phyloP scores from a whole-genome alignment of 768 basidiomycete genomes.

The Auriculariales sp. region DNA sequence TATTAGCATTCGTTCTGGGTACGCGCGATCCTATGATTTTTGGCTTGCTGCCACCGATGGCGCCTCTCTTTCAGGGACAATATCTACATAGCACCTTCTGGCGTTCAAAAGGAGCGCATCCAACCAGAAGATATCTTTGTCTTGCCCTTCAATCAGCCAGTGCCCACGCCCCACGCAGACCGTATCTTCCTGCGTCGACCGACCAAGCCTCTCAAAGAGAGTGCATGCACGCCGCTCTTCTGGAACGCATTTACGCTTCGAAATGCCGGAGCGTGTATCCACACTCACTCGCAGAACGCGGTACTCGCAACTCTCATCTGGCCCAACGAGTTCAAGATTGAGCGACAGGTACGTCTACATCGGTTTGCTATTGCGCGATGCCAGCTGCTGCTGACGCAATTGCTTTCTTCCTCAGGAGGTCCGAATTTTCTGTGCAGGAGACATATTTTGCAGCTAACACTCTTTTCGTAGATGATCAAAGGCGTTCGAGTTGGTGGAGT shows the following conservation, averaged over 20 bases:
- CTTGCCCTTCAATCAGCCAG: constrained; percentile 59
- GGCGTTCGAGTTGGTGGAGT: constrained; percentile 66
- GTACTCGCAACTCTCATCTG: constrained; percentile 80
- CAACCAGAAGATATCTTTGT: constrained; percentile 76
- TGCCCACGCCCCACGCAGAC: constrained; percentile 47
- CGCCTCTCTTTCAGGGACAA: constrained; percentile 53
- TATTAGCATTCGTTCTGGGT: constrained; percentile 62
- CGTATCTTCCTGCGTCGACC: constrained; percentile 71
- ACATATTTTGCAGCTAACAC: neutral
- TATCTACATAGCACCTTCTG: constrained; percentile 78
- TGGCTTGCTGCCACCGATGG: no score
- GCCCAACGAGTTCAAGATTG: constrained; percentile 57
- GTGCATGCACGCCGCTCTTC: constrained; percentile 80
- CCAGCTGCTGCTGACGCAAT: neutral
- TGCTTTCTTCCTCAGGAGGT: constrained; percentile 1
- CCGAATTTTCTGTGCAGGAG: neutral
- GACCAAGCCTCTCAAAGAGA: constrained; percentile 57
- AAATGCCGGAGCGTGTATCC: constrained; percentile 73
- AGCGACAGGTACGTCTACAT: constrained; percentile 48
- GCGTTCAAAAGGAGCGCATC: constrained; percentile 85
- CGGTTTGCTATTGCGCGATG: neutral
- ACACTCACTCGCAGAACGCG: constrained; percentile 82
- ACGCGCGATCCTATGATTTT: no score
- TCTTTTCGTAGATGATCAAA: constrained; percentile 65
- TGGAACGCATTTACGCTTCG: constrained; percentile 82